Evolutionary conservation across 2,329 filamentous ascomycete species (phyloP), one percentile per base, ranked within the genome.

Genomic region (Diaporthe caulivora): DNA sequence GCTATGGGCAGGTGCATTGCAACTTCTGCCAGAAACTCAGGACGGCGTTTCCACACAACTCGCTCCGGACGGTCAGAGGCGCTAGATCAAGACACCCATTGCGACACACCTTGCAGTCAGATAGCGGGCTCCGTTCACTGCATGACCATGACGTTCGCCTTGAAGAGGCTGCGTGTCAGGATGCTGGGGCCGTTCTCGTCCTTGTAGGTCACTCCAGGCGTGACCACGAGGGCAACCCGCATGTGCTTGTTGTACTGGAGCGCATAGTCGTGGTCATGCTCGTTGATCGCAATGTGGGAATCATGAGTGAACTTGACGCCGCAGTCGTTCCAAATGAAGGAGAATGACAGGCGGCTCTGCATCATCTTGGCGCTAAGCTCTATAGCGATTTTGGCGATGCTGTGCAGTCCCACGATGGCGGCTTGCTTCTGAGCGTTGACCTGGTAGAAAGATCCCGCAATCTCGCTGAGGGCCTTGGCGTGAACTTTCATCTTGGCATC

Each of bases 171-270:
- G 71, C 84, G 85, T 2, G 85, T 82, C 34, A 84, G 82, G 58
- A 87, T 85, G 70, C 83, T 84, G 57, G 80, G 78, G 18, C 85
- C 86, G 2, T 81, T 84, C 49, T 90, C 88, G 75, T 89, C 88
- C 42, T 88, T 84, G 76, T 88, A 85, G 2, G 87, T 89, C 58
- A 90, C 84, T 11, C 87, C 84, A 0, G 89, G 89, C 0, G 88
- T 89, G 7, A 88, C 86, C 37, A 88, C 86, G 1, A 90, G 82
- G 70, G 86, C 85, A n/a, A 91, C 79, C 7, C 88, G 85, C 80
- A 83, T 86, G 77, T 89, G 87, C 77, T 84, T 83, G 11, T 83
- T 83, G 8, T 83, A 80, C 80, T 89, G 87, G 26, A 90, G 79
- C 68, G 85, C 81, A 71, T 82, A 78, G 0, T 84, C 81, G 47